Conservation (phyloP, 768 basidiomycete genomes). For the Pseudohyphozyma bogoriensis region DNA sequence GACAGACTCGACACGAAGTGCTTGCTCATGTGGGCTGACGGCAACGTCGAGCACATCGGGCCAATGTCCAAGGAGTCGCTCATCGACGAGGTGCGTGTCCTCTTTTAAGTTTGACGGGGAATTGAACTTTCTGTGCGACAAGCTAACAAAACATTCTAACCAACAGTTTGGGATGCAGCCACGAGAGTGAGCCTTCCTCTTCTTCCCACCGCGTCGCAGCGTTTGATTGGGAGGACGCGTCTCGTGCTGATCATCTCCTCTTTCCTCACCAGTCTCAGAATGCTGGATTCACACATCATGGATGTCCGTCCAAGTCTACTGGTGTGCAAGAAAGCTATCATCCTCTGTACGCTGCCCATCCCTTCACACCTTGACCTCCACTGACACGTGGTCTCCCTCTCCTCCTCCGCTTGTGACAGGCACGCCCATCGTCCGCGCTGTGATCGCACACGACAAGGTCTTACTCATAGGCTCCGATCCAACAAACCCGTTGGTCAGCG, state of each 20-base stretch:
- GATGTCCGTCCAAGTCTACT: constrained; percentile 23
- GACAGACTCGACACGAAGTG: constrained; percentile 17
- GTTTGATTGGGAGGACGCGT: too few relatives aligned
- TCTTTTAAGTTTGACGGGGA: neutral
- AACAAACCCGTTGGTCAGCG: constrained; percentile 16
- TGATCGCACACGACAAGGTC: constrained; percentile 12
- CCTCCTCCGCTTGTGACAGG: too few relatives aligned
- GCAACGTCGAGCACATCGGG: constrained; percentile 1
- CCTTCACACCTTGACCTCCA: too few relatives aligned
- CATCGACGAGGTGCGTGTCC: constrained; percentile 6
- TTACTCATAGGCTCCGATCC: constrained; percentile 16
- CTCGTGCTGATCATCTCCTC: too few relatives aligned
- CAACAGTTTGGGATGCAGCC: neutral
- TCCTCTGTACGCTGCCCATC: too few relatives aligned
- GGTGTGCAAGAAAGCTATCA: constrained; percentile 4
- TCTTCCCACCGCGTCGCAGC: neutral
- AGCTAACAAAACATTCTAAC: neutral
- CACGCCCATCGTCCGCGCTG: constrained; percentile 20
- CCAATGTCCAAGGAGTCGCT: constrained; percentile 16
- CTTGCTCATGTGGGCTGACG: constrained; percentile 1
- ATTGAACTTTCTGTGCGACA: too few relatives aligned
- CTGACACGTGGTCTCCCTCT: too few relatives aligned
- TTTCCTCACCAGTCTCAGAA: neutral
- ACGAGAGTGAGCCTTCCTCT: neutral
- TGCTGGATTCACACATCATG: constrained; percentile 25